phyloP scores from a whole-genome alignment of 441 rosid species.

The Arabidopsis hybrid region DNA sequence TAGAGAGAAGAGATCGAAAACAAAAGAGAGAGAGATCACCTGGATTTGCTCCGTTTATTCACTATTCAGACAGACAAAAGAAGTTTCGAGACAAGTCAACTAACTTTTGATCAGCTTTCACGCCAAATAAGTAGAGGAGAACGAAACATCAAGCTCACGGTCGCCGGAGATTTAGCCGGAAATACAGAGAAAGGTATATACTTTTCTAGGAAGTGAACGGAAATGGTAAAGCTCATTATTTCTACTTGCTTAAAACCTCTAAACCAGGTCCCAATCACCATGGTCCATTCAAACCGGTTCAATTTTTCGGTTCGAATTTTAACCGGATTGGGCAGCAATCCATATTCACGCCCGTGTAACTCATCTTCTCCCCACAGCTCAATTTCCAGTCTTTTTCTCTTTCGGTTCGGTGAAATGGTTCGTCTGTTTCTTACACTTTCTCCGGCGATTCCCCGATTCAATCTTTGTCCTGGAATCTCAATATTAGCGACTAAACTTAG shows the following conservation, averaged over 20 bases:
- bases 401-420: slow-evolving; percentile 35
- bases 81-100: background rate
- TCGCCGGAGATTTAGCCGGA: slow-evolving; percentile 43
- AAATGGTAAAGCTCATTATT: slow-evolving; percentile 23
- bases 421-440: slow-evolving; percentile 33
- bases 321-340: background rate
- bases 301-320: background rate
- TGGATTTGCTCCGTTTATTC: slow-evolving; percentile 10
- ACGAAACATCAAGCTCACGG: slow-evolving; percentile 30
- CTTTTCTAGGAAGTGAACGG: slow-evolving; percentile 35
- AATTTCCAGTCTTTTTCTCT: background rate
- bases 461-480: slow-evolving; percentile 6
- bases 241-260: background rate
- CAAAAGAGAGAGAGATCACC: slow-evolving; percentile 40
- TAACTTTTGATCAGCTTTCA: slow-evolving; percentile 33
- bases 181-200: slow-evolving; percentile 22
- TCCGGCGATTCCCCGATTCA: slow-evolving; percentile 40
- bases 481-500: slow-evolving; percentile 2
- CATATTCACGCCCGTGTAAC: slow-evolving; percentile 2
- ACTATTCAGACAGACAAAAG: slow-evolving; percentile 9
- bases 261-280: background rate
- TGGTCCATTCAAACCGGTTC: background rate
- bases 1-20: slow-evolving; percentile 16
- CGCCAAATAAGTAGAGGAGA: slow-evolving; percentile 29
- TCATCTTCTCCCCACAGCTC: slow-evolving; percentile 16